phyloP scores from a whole-genome alignment of 306 rosid genomes.

The Hylodesmum podocarpum region DNA sequence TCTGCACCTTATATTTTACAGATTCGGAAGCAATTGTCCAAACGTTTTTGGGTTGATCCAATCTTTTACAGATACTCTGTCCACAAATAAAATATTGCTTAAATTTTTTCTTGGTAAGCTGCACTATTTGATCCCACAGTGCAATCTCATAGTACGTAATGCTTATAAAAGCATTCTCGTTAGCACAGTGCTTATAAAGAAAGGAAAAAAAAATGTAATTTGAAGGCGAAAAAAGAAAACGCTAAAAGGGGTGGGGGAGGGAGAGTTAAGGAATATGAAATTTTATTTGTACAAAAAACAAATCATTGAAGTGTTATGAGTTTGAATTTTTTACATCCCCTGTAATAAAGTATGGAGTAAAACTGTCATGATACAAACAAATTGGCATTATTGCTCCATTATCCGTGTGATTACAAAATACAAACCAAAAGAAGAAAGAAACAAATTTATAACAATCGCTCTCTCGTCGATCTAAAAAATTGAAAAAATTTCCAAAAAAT shows the following conservation, averaged over 20 bases:
- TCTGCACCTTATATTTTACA: too few species aligned
- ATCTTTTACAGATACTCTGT: too few species aligned
- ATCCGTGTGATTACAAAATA: constrained; percentile 48
- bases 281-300: background rate
- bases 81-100: too few species aligned
- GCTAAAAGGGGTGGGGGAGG: background rate
- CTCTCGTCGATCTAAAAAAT: constrained; percentile 38
- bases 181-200: background rate
- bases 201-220: background rate
- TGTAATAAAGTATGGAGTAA: background rate
- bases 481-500: background rate
- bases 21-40: too few species aligned
- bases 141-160: too few species aligned
- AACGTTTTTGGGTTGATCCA: too few species aligned
- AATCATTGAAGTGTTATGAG: constrained; percentile 17
- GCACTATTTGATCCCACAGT: background rate
- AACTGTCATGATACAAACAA: constrained; percentile 50
- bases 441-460: constrained; percentile 30
- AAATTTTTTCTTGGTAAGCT: background rate
- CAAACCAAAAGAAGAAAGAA: constrained; percentile 28
- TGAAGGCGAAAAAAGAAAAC: background rate
- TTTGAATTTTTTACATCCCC: constrained; percentile 26
- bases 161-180: background rate
- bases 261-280: background rate
- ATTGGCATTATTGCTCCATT: constrained; percentile 78